Conservation (phyloP, 345 rosid species). For the Salix arbutifolia region DNA sequence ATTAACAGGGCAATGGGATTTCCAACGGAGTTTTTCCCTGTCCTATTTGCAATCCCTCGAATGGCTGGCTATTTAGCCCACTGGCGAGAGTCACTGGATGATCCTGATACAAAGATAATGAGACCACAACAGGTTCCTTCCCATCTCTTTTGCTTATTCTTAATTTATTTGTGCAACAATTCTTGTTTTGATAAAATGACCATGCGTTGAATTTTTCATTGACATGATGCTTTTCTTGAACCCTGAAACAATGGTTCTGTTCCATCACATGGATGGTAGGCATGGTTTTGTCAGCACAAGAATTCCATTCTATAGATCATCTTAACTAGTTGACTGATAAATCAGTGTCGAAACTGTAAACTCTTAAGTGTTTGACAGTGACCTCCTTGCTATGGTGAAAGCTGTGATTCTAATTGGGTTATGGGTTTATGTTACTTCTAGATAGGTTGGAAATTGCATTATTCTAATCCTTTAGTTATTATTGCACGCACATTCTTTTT, state of each 20-base stretch:
- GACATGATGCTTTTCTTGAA: neutral
- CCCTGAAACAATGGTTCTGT: neutral
- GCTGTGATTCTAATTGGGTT: neutral
- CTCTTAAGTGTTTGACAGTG: neutral
- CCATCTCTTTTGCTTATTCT: neutral
- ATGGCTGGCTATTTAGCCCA: slow-evolving; percentile 98
- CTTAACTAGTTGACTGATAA: neutral
- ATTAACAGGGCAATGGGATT: slow-evolving; percentile 88
- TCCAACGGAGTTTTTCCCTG: slow-evolving; percentile 93
- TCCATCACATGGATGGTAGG: neutral
- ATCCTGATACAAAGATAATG: slow-evolving; percentile 97
- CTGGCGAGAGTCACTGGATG: slow-evolving; percentile 94
- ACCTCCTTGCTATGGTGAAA: neutral
- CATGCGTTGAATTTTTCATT: neutral
- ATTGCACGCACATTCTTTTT: neutral
- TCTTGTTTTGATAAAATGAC: neutral
- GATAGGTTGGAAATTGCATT: neutral
- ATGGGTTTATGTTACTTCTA: neutral
- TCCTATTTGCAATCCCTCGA: slow-evolving; percentile 87
- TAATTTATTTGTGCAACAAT: neutral
- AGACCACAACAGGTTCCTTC: slow-evolving; percentile 87
- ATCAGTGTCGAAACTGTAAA: neutral
- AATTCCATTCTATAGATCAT: neutral
- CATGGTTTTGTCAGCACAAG: neutral
- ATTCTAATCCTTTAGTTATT: neutral